Evolutionary conservation across 2,329 filamentous ascomycete genomes (phyloP), one percentile per base, ranked within the genome.

Genomic region (Fusarium euwallaceae): DNA sequence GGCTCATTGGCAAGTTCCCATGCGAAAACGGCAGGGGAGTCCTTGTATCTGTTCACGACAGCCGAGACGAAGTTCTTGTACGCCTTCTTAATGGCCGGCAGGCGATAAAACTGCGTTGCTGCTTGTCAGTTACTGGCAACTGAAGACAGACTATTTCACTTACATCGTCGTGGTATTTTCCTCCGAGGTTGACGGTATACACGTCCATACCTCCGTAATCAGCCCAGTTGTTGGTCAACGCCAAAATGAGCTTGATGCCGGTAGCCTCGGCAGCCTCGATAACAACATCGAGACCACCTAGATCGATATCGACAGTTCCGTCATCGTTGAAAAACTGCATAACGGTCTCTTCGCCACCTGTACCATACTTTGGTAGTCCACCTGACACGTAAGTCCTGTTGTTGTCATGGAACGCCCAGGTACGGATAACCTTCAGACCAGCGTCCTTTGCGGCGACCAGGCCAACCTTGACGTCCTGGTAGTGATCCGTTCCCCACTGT

Each of bases 1-100:
- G 86, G 85, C 69, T 93, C 92, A 74, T 93, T 93, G 66, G 86
- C 89, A 2, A 93, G 83, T 76, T 93, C 91, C 92, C 92, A 93
- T 0, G 90, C 90, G 73, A 93, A 89, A 56, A 93, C 86, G 0
- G 91, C 87, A 0, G 88, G 82, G 0, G 89, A 92, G 70, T 86
- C 83, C 55, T 84, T 87, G 82, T 92, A 93, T 12, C 91, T 85
- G 22, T 82, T 87, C 3, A 93, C 87, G 8, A 93, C 86, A 0
- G 85, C 83, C 59, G 87, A 83, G 77, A 93, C 87, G 78, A 93
- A 94, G 58, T 84, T 85, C 75, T 89, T 89, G 78, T 83, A 90
- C 1, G 86, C 87, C 4, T 83, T 80, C 75, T 88, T 88, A 79
- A 90, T 89, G 29, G 80, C 80, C 14, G 87, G 87, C 0, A 86